Percentiles rank a stretch among this genome's conserved stretches.
Conservation (phyloP, 305 asterid species). For the Ajuga reptans region DNA sequence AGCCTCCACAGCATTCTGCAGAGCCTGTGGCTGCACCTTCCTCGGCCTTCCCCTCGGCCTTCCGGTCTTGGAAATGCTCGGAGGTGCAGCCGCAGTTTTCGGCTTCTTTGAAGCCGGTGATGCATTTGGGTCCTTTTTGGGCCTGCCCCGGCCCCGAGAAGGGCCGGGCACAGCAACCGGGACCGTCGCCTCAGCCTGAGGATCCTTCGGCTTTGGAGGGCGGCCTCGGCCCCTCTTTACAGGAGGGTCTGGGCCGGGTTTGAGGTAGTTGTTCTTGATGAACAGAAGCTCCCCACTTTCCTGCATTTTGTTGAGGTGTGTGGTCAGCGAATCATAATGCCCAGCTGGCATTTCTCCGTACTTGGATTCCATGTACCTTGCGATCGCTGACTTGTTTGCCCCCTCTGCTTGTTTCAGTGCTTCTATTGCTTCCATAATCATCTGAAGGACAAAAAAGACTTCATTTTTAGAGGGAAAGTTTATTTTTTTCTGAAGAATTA, state of each 20-base stretch:
- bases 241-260: constrained; percentile 44
- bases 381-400: constrained; percentile 48
- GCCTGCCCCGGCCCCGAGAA: constrained; percentile 59
- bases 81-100: constrained; percentile 32
- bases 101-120: constrained; percentile 59
- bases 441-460: constrained; percentile 24
- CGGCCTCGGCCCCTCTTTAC: constrained; percentile 72
- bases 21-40: constrained; percentile 45
- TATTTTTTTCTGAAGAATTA: background rate
- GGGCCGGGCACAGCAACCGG: constrained; percentile 31
- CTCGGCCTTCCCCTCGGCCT: constrained; percentile 78
- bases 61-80: constrained; percentile 37
- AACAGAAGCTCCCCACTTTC: constrained; percentile 54
- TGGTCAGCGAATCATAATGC: constrained; percentile 46
- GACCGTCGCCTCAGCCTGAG: constrained; percentile 23
- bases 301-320: constrained; percentile 47
- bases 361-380: constrained; percentile 58
- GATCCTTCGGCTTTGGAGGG: constrained; percentile 64
- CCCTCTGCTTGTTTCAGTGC: constrained; percentile 55
- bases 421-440: constrained; percentile 70
- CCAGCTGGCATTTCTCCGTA: constrained; percentile 57
- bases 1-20: constrained; percentile 45
- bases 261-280: constrained; percentile 56
- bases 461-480: background rate
- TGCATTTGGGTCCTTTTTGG: constrained; percentile 64